phyloP scores from a whole-genome alignment of 352 stramenopile species.

The Globisporangium canariense region DNA sequence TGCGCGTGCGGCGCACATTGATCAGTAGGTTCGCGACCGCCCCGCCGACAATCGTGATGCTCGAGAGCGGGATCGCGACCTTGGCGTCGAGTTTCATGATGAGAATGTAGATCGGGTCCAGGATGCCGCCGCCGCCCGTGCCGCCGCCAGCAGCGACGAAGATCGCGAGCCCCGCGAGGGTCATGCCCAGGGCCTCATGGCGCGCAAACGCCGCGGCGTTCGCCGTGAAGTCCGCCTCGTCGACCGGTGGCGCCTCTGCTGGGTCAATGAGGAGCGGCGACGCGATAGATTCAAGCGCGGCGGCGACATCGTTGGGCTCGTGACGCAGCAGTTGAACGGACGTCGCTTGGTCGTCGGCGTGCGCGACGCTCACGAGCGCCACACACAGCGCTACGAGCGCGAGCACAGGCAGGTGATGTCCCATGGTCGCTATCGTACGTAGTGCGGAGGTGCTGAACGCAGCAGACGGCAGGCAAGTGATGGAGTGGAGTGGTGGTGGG shows the following conservation, averaged over 20 bases:
- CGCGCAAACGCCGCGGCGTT: slow-evolving; percentile 34
- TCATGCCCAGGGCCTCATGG: slow-evolving; percentile 46
- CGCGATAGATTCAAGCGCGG: background rate
- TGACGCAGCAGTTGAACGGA: background rate
- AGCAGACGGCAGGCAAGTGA: background rate
- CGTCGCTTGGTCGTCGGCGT: background rate
- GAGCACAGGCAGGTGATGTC: background rate
- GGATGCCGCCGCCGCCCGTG: slow-evolving; percentile 91
- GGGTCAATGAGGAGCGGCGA: background rate
- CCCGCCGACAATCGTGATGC: slow-evolving; percentile 95
- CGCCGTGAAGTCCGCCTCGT: slow-evolving; percentile 11
- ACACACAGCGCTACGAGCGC: background rate
- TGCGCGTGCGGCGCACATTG: slow-evolving; percentile 89
- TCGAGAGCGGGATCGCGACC: slow-evolving; percentile 93
- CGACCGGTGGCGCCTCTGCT: background rate
- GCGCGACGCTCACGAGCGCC: background rate
- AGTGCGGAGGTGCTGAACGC: background rate
- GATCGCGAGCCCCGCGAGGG: slow-evolving; percentile 57
- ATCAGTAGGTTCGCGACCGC: slow-evolving; percentile 92
- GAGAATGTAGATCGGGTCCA: slow-evolving; percentile 97
- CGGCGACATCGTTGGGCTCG: background rate
- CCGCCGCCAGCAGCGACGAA: slow-evolving; percentile 87
- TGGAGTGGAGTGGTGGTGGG: background rate
- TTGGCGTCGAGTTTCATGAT: slow-evolving; percentile 91
- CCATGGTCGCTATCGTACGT: background rate